Conservation (phyloP, 2,329 filamentous ascomycete genomes). For the Cadophora sp. region DNA sequence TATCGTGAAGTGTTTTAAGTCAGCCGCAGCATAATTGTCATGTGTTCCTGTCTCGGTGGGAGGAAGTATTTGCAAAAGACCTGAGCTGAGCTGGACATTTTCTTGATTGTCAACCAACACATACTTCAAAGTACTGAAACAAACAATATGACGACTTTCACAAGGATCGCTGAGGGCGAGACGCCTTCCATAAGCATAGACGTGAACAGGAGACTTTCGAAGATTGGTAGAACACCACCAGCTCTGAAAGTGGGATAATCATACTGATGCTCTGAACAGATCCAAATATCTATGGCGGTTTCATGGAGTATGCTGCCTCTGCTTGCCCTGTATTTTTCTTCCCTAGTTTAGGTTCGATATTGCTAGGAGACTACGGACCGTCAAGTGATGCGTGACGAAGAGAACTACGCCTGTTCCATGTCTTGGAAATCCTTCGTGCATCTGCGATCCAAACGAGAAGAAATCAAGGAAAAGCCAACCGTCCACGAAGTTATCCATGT, state of each 20-base stretch:
- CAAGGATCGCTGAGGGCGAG: constrained; percentile 66
- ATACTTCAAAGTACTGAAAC: constrained; percentile 42
- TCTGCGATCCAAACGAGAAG: too few species aligned
- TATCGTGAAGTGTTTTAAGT: constrained; percentile 15
- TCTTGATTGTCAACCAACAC: background rate
- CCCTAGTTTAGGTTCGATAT: background rate
- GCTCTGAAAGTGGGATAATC: constrained; percentile 4
- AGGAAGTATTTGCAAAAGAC: background rate
- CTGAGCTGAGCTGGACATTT: constrained; percentile 2
- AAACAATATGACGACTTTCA: constrained; percentile 75
- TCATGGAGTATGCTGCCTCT: constrained; percentile 72
- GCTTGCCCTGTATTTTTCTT: background rate
- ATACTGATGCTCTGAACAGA: constrained; percentile 48
- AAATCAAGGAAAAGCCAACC: too few species aligned
- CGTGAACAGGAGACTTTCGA: constrained; percentile 67
- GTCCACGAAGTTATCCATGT: too few species aligned
- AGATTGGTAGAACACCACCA: constrained; percentile 54
- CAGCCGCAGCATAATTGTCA: background rate
- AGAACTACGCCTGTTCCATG: background rate
- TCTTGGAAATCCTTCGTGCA: background rate
- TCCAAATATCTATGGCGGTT: constrained; percentile 82
- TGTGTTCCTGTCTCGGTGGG: background rate
- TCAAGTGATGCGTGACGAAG: background rate
- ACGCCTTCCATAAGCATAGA: constrained; percentile 71
- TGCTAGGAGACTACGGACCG: background rate